Evolutionary conservation across 2,329 filamentous ascomycete species (phyloP), one percentile per base, ranked within the genome.

Genomic region (Cladosporium austrohemisphaericum): DNA sequence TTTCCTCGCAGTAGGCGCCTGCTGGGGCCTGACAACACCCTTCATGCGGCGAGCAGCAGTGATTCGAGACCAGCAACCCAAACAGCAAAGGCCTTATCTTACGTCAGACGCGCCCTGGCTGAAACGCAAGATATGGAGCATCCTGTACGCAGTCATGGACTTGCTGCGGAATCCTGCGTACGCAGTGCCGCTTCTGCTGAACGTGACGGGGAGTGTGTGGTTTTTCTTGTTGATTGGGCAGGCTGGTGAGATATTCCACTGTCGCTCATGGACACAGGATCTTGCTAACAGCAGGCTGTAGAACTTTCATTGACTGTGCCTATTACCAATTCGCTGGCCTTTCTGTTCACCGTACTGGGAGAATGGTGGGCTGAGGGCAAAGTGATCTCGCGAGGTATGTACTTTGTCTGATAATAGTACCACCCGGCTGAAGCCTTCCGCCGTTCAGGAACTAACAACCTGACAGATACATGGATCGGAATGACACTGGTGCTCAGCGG

Each of bases 341-440:
- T 97, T 60, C 70, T 97, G n/a, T 97, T 96, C 64, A 97, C 92
- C 0, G 91, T 96, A 2, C 63, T 96, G 10, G 92, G 91, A 1
- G 92, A 97, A 60, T 97, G 91, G 90, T 94, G 85, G 76, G 89
- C 92, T 1, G 92, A 96, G 61, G 83, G 83, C 53, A 97, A 96
- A 67, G 86, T 91, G 1, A 95, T 97, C 54, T 87, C 84, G 58
- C 79, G 82, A 75, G 81, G 88, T 90, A 72, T 62, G 78, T 71
- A 18, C 2, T 26, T 10, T 20, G 8, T 28, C 19, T 23, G 11
- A 33, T 33, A 13, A 13, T n/a, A n/a, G n/a, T n/a, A n/a, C n/a
- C n/a, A n/a, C n/a, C n/a, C n/a, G 7, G 3, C 29, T 32, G 3
- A 32, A 7, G 22, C 18, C 22, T 13, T 19, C 43, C 7, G 8